Evolutionary conservation across 1,284 basidiomycete species (phyloP).

Genomic region (Moesziomyces sp.): DNA sequence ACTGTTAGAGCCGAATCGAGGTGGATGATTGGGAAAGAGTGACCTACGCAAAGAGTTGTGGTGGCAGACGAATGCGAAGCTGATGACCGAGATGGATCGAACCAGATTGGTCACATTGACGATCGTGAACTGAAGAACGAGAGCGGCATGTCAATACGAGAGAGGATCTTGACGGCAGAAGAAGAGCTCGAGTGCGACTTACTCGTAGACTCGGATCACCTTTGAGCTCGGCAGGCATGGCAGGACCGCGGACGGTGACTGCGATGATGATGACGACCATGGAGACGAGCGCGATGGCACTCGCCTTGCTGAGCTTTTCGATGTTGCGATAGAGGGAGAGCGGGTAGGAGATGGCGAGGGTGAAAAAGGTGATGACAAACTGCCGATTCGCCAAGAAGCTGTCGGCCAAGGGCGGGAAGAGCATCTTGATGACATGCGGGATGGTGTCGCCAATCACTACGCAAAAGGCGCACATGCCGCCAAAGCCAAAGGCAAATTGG

Average conservation of each 20-base stretch:
- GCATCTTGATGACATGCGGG: slow-evolving; percentile 84
- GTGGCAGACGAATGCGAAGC: slow-evolving; percentile 67
- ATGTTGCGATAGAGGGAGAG: slow-evolving; percentile 96
- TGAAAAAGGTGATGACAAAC: slow-evolving; percentile 77
- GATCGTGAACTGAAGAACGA: slow-evolving; percentile 77
- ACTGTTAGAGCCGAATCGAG: not conserved
- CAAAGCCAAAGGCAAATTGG: slow-evolving; percentile 96
- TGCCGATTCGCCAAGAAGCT: slow-evolving; percentile 83
- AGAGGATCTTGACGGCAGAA: not conserved
- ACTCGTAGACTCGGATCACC: slow-evolving; percentile 71
- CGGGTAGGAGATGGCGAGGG: slow-evolving; percentile 78
- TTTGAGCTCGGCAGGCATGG: slow-evolving; percentile 80
- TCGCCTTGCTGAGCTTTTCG: slow-evolving; percentile 92
- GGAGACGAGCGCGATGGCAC: slow-evolving; percentile 78
- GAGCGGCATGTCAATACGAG: too few relatives aligned
- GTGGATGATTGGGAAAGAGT: not conserved
- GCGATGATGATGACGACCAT: slow-evolving; percentile 94
- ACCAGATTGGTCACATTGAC: slow-evolving; percentile 76
- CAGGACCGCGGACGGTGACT: slow-evolving; percentile 85
- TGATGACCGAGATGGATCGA: slow-evolving; percentile 65
- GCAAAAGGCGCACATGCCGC: slow-evolving; percentile 74
- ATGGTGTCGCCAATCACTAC: slow-evolving; percentile 84
- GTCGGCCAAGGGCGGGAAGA: slow-evolving; percentile 85
- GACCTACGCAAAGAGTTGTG: slow-evolving; percentile 61
- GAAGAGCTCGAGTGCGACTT: not conserved